Evolutionary conservation across 257 asterid species (phyloP).

Genomic region (Ehretia macrophylla): DNA sequence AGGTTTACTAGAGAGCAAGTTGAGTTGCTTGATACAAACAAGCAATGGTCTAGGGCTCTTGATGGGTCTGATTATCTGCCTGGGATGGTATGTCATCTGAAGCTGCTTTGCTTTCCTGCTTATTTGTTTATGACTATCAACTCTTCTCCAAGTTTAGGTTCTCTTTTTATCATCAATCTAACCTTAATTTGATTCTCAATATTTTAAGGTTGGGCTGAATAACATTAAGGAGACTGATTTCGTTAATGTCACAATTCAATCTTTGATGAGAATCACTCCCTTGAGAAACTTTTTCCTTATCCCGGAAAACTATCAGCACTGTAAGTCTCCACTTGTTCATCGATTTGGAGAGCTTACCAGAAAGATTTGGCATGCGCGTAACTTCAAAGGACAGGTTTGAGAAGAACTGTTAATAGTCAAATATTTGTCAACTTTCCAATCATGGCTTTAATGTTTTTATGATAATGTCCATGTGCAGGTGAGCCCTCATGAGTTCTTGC

Average conservation of each 20-base stretch:
- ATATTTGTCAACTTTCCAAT: not conserved
- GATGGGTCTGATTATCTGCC: constrained; percentile 99
- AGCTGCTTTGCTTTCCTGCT: too few relatives aligned
- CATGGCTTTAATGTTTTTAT: constrained; percentile 14
- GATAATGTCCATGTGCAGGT: constrained; percentile 49
- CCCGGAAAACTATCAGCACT: constrained; percentile 77
- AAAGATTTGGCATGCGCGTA: constrained; percentile 93
- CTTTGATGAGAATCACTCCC: constrained; percentile 97
- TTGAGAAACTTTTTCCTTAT: constrained; percentile 95
- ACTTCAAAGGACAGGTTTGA: constrained; percentile 95
- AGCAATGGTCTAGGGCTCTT: constrained; percentile 97
- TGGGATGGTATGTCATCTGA: constrained; percentile 61
- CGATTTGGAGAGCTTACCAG: constrained; percentile 96
- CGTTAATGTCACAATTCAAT: constrained; percentile 92
- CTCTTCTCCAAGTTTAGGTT: not conserved
- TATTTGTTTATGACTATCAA: too few relatives aligned
- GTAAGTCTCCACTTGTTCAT: constrained; percentile 89
- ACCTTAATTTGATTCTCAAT: not conserved
- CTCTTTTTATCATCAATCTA: not conserved
- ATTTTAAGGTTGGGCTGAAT: constrained; percentile 85
- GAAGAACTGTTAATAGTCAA: not conserved
- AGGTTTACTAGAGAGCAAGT: constrained; percentile 87
- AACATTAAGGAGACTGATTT: constrained; percentile 93
- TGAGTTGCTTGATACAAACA: constrained; percentile 60
- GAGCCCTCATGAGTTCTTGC: constrained; percentile 97